Evolutionary conservation across 2,329 filamentous ascomycete species (phyloP), one percentile per base, ranked within the genome.

Genomic region (Myriosclerotinia scirpicola): DNA sequence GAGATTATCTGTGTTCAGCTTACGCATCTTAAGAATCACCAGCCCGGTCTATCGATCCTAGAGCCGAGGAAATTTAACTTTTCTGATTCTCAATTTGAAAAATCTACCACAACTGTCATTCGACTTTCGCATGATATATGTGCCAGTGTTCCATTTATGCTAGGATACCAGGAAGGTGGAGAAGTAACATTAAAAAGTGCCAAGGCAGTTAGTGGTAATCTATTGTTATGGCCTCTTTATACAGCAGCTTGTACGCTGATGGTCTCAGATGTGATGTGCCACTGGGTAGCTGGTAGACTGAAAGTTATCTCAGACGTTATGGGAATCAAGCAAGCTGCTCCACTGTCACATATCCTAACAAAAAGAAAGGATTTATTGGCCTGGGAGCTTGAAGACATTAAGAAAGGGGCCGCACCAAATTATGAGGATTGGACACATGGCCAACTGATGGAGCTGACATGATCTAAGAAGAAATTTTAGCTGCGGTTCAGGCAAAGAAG

Each of bases 161-260:
- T 74, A 12, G 69, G 69, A 30, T 71, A 69, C 52, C 56, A 67
- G 11, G 58, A 68, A 0, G 56, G 67, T 14, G 17, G 34, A 12
- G 61, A 67, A 38, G 44, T 66, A 15, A 46, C 55, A 38, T 64
- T 52, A 11, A 46, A 58, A 5, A 30, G 53, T 46, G 69, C 70
- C 2, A 71, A 69, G 36, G 68, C 71, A 11, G 68, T 72, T 12
- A 69, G 67, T 22, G 73, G 70, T 3, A 73, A 73, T 56, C 15
- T 73, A 2, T 66, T 74, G 2, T 61, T 75, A 5, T 75, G 73
- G 73, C 72, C 73, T 4, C 46, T 75, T 5, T 75, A 71, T 48
- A 68, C 67, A 4, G 73, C 72, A 8, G 73, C 69, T 3, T 67
- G 54, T 12, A 73, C 69, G 2, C 54, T 66, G 15, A 53, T 71